Percentiles rank a stretch among this genome's conserved stretches.
phyloP scores from a whole-genome alignment of 2,329 filamentous ascomycete species.

The Hypoxylon sp. region DNA sequence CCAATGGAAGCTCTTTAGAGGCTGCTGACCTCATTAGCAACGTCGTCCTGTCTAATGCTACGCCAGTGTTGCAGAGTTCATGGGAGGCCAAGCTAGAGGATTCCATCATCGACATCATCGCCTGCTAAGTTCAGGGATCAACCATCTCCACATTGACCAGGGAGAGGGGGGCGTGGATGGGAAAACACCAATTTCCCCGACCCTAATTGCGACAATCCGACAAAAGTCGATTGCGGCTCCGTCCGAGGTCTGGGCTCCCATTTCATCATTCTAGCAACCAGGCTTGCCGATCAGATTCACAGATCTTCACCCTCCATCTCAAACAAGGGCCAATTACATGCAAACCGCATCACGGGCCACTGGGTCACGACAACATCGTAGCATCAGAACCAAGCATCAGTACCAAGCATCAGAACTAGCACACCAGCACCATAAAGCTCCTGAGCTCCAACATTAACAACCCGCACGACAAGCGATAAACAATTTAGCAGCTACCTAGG shows the following conservation, averaged over 20 bases:
- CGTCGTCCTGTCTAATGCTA: slow-evolving; percentile 31
- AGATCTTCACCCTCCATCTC: slow-evolving; percentile 45
- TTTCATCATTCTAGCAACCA: slow-evolving; percentile 51
- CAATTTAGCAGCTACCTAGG: slow-evolving; percentile 18
- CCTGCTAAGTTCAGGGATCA: slow-evolving; percentile 43
- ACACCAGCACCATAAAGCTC: no score
- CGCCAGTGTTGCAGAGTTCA: slow-evolving; percentile 40
- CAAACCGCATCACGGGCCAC: slow-evolving; percentile 24
- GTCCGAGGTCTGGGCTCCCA: slow-evolving; percentile 50
- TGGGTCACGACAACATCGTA: slow-evolving; percentile 19
- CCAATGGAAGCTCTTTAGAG: slow-evolving; percentile 22
- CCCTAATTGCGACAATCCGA: slow-evolving; percentile 50
- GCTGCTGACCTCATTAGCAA: slow-evolving; percentile 36
- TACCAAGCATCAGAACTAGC: no score
- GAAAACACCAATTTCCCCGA: slow-evolving; percentile 53
- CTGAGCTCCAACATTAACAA: not conserved
- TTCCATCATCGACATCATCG: slow-evolving; percentile 51
- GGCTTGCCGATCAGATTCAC: slow-evolving; percentile 44
- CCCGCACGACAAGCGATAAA: slow-evolving; percentile 18
- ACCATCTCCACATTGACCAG: slow-evolving; percentile 45
- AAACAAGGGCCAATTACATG: slow-evolving; percentile 22
- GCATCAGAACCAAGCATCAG: not conserved
- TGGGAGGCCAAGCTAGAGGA: slow-evolving; percentile 35
- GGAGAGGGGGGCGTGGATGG: slow-evolving; percentile 43
- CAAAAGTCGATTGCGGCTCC: slow-evolving; percentile 55